These are phyloP conservation scores for Acer yangbiense DNA, from an alignment of 345 rosid species.

Conservation along the genomic window DNA sequence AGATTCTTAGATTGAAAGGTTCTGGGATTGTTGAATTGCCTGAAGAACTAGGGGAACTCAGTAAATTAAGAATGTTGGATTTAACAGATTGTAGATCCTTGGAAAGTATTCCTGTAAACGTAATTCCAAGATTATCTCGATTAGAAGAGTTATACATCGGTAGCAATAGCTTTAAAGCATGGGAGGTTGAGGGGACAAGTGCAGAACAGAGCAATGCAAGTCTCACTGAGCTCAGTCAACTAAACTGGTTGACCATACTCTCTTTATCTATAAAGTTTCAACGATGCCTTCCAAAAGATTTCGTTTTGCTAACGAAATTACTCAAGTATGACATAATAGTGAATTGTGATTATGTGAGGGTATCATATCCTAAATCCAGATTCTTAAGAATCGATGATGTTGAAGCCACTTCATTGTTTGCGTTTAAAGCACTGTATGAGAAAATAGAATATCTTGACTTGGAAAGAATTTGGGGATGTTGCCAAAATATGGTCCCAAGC, in stretches of 20 bases:
- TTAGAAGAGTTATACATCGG: background rate
- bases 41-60: background rate
- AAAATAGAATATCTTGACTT: background rate
- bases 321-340: background rate
- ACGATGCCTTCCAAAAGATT: background rate
- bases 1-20: background rate
- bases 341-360: background rate
- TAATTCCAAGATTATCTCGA: background rate
- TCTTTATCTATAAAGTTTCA: too few species aligned
- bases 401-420: background rate
- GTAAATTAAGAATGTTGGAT: slow-evolving; percentile 1
- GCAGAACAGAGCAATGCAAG: background rate
- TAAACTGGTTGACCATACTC: background rate
- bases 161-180: background rate
- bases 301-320: background rate
- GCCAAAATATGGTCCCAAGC: slow-evolving; percentile 6
- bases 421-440: background rate
- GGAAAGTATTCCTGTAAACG: background rate
- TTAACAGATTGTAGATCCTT: background rate
- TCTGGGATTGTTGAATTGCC: background rate
- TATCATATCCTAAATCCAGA: too few species aligned
- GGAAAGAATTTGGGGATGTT: background rate
- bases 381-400: background rate
- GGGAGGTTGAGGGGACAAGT: background rate
- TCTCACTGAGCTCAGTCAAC: background rate